These are phyloP conservation scores for Tephrocybe rancida DNA, from an alignment of 768 basidiomycete species.

Conservation along the genomic window DNA sequence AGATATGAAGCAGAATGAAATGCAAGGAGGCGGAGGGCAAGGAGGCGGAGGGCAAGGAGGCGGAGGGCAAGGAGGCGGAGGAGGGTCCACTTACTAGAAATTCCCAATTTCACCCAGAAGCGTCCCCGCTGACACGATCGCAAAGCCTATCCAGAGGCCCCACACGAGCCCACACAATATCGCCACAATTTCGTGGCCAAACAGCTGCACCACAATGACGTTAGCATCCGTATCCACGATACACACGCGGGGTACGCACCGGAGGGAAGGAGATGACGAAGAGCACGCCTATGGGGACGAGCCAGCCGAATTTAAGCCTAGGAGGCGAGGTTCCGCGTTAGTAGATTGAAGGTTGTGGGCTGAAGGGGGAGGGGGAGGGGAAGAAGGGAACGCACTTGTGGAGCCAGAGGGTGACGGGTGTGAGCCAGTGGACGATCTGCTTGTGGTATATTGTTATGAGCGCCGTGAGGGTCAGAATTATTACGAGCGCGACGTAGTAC, in stretches of 20 bases:
- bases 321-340: background rate
- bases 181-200: conserved; percentile 91
- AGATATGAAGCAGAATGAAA: background rate
- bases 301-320: conserved; percentile 64
- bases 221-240: conserved; percentile 1
- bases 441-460: conserved; percentile 66
- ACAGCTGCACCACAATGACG: conserved; percentile 49
- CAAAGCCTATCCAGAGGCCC: conserved; percentile 88
- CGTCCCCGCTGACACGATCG: conserved; percentile 81
- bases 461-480: conserved; percentile 50
- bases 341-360: too few species aligned
- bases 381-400: conserved; percentile 46
- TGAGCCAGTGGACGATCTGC: conserved; percentile 73
- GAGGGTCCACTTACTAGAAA: conserved; percentile 62
- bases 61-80: background rate
- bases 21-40: too few species aligned
- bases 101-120: conserved; percentile 87
- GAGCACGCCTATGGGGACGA: conserved; percentile 78
- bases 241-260: conserved; percentile 29
- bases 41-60: too few species aligned
- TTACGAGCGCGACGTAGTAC: conserved; percentile 51
- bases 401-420: conserved; percentile 66
- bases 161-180: conserved; percentile 89
- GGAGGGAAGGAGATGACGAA: conserved; percentile 90
- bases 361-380: conserved; percentile 10